Conservation (phyloP, 345 rosid genomes). For the Ricinus communis region DNA sequence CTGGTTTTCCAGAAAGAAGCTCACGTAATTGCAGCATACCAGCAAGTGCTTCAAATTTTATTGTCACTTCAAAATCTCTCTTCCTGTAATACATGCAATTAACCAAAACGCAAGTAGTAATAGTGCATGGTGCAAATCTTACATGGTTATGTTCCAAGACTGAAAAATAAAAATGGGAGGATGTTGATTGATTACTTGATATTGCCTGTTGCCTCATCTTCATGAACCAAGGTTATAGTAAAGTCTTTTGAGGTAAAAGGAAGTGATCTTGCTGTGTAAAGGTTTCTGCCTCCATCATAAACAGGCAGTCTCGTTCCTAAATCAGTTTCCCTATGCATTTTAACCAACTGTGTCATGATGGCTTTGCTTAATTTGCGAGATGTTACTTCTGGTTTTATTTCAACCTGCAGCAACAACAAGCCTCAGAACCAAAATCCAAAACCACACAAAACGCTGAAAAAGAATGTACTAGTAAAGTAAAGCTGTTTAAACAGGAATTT, state of each 20-base stretch:
- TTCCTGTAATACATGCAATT: constrained; percentile 17
- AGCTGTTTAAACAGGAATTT: too few species aligned
- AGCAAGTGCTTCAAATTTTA: constrained; percentile 37
- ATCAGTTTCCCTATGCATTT: constrained; percentile 27
- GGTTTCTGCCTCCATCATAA: constrained; percentile 40
- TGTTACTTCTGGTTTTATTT: constrained; percentile 35
- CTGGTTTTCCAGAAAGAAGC: constrained; percentile 40
- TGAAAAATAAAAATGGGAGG: too few species aligned
- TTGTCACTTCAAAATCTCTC: constrained; percentile 33
- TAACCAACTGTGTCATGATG: constrained; percentile 35
- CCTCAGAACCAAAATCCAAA: background rate
- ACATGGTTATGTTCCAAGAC: too few species aligned
- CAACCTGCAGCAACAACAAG: constrained; percentile 28
- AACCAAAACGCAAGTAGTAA: background rate
- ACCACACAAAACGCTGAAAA: background rate
- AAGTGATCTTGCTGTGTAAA: constrained; percentile 40
- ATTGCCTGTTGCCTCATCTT: constrained; percentile 28
- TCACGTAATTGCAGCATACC: constrained; percentile 27
- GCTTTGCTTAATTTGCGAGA: constrained; percentile 32
- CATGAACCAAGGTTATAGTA: constrained; percentile 25
- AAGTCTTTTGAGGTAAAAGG: constrained; percentile 41
- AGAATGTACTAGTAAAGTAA: background rate
- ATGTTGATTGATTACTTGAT: constrained; percentile 19
- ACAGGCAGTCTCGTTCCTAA: constrained; percentile 43
- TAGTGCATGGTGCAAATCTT: background rate